phyloP scores from a whole-genome alignment of 139 green algal species.

The Coccomyxa sp. region DNA sequence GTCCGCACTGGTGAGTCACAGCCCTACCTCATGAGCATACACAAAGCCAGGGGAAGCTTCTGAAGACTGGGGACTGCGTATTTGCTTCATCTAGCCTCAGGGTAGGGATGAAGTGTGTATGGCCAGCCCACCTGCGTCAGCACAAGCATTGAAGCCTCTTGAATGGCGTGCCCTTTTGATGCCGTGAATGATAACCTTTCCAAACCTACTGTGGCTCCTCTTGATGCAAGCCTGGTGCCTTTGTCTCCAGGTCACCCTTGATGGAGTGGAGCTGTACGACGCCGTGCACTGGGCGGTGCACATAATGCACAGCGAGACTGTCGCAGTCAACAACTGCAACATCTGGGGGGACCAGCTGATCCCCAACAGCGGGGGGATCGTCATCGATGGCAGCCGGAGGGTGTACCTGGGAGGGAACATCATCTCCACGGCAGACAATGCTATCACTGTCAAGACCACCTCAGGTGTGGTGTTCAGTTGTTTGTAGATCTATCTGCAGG shows the following conservation, averaged over 20 bases:
- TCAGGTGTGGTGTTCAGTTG: not conserved
- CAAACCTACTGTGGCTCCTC: too few relatives aligned
- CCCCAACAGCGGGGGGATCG: not conserved
- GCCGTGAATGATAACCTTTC: too few relatives aligned
- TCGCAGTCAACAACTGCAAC: constrained; percentile 15
- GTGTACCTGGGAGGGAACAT: not conserved
- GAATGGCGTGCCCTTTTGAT: too few relatives aligned
- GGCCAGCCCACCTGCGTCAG: too few relatives aligned
- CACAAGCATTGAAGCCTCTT: too few relatives aligned
- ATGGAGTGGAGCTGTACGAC: not conserved
- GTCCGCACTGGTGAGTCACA: not conserved
- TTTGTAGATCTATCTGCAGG: too few relatives aligned
- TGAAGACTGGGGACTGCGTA: too few relatives aligned
- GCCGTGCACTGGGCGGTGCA: constrained; percentile 3
- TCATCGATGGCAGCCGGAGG: constrained; percentile 2
- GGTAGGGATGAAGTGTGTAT: too few relatives aligned
- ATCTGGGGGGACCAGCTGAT: not conserved
- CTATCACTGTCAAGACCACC: not conserved
- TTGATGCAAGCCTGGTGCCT: not conserved
- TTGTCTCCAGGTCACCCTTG: not conserved
- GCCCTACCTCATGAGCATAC: too few relatives aligned
- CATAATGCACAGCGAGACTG: constrained; percentile 22
- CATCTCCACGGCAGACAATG: not conserved
- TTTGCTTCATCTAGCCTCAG: too few relatives aligned
- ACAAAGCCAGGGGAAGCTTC: too few relatives aligned